phyloP scores from a whole-genome alignment of 768 basidiomycete species.

The Sporobolomyces pararoseus region DNA sequence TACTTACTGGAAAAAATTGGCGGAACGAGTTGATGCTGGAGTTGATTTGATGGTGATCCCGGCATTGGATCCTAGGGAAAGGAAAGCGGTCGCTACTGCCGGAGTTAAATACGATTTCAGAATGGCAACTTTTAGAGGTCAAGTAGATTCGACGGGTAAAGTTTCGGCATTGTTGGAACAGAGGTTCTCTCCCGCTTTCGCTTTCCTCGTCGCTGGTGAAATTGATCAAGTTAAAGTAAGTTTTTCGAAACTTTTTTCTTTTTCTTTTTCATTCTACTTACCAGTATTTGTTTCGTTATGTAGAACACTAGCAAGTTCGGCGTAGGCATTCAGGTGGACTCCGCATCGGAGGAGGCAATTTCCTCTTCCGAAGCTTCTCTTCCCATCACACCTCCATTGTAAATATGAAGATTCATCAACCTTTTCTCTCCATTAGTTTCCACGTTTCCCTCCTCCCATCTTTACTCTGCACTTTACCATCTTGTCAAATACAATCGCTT shows the following conservation, averaged over 20 bases:
- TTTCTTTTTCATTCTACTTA: too few relatives aligned
- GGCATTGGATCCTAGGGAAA: constrained; percentile 61
- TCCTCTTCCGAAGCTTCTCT: too few relatives aligned
- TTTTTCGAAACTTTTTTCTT: background rate
- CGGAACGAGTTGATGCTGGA: constrained; percentile 94
- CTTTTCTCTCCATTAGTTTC: too few relatives aligned
- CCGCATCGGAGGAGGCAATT: constrained; percentile 24
- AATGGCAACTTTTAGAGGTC: constrained; percentile 87
- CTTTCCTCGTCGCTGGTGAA: constrained; percentile 91
- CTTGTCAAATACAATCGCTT: too few relatives aligned
- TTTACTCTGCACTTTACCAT: too few relatives aligned
- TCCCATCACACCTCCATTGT: too few relatives aligned
- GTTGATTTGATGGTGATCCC: constrained; percentile 83
- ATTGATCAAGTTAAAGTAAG: constrained; percentile 86
- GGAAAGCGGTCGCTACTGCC: constrained; percentile 87
- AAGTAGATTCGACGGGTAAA: constrained; percentile 90
- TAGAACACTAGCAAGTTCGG: constrained; percentile 40
- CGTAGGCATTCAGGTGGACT: constrained; percentile 34
- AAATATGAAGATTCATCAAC: constrained; percentile 1
- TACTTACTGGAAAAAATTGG: constrained; percentile 93
- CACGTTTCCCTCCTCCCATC: too few relatives aligned
- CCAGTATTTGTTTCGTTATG: background rate
- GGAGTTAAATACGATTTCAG: constrained; percentile 97
- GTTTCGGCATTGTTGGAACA: constrained; percentile 93
- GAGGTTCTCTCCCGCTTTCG: constrained; percentile 88